Base-by-base conservation (phyloP, 768 basidiomycete genomes). In the Agrocybe praecox region DNA sequence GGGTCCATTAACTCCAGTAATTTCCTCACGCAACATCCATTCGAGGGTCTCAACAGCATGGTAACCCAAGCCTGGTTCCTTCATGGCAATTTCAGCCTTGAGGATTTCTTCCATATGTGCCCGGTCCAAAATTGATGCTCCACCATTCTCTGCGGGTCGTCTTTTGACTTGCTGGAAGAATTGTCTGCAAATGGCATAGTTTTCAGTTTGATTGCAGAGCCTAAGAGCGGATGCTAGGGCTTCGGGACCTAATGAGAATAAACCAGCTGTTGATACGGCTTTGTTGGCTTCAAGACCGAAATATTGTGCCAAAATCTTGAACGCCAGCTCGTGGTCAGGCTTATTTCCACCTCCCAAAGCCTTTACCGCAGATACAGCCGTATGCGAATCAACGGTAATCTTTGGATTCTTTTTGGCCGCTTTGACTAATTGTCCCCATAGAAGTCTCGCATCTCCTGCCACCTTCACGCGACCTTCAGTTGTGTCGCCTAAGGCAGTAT, bases 341-440 rank as follows among this genome's bases (percentile, higher is more conserved):
- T 78, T 66, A 22, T 77, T 74, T 29, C 90, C 90, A 21, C 74
- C 77, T 1, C 80, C 70, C 29, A 94, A 73, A 2, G 84, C 81
- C 2, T 76, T 73, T 19, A 92, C 72, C 18, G 83, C 76, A 18
- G 82, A 67, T 9, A 80, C 69, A 33, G 87, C 76, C 46, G 85
- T 67, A 55, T 79, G 74, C 3, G 80, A 74, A 64, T 91, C 89
- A 22, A 88, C 69, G 43, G 69, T 57, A 46, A 89, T 76, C 9
- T 76, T 71, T 2, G 77, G 64, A 9, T 67, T 69, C 57, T 75
- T 80, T 54, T 80, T 77, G 15, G 79, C 69, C 17, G 77, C 73
- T 60, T 85, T 87, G 56, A 81, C 63, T 71, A 88, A 78, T 65
- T 87, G 83, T 11, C 71, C 75, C 92, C 92, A 93, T 14, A 94